A percentile compares a stretch with the other conserved stretches of the same genome.
Evolutionary conservation across 345 rosid genomes (phyloP).

Genomic region (Linum usitatissimum): DNA sequence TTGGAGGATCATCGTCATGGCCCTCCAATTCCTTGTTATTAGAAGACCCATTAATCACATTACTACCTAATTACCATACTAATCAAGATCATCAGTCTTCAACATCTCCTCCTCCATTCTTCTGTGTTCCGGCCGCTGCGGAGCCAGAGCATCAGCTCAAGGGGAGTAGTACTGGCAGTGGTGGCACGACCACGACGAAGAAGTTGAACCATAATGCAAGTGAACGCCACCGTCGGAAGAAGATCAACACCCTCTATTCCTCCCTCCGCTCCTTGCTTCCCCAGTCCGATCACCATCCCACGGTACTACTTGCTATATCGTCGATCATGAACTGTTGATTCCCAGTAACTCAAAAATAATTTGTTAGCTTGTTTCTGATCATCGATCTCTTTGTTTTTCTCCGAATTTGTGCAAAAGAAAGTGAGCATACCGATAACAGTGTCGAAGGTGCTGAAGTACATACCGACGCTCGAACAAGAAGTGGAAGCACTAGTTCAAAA

Average conservation of each 20-base stretch:
- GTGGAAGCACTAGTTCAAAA: constrained; percentile 24
- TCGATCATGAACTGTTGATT: too few relatives aligned
- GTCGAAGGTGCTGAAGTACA: constrained; percentile 32
- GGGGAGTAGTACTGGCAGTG: not conserved
- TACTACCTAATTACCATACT: not conserved
- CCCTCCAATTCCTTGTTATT: not conserved
- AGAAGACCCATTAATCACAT: not conserved
- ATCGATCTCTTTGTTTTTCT: not conserved
- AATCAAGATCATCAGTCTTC: too few relatives aligned
- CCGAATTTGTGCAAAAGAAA: constrained; percentile 24
- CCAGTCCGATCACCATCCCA: not conserved
- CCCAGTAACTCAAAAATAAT: not conserved
- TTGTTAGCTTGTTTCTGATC: not conserved
- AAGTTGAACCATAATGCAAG: not conserved
- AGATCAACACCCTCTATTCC: not conserved
- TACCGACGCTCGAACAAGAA: constrained; percentile 39
- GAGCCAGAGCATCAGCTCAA: not conserved
- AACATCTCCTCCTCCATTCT: not conserved
- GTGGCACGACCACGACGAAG: not conserved
- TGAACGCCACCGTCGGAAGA: not conserved
- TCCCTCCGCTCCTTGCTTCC: not conserved
- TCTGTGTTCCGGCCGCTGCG: not conserved
- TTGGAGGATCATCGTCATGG: not conserved
- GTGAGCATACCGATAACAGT: constrained; percentile 45
- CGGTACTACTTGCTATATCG: not conserved